phyloP scores from a whole-genome alignment of 2,329 filamentous ascomycete species.

The Sphaerulina musiva region DNA sequence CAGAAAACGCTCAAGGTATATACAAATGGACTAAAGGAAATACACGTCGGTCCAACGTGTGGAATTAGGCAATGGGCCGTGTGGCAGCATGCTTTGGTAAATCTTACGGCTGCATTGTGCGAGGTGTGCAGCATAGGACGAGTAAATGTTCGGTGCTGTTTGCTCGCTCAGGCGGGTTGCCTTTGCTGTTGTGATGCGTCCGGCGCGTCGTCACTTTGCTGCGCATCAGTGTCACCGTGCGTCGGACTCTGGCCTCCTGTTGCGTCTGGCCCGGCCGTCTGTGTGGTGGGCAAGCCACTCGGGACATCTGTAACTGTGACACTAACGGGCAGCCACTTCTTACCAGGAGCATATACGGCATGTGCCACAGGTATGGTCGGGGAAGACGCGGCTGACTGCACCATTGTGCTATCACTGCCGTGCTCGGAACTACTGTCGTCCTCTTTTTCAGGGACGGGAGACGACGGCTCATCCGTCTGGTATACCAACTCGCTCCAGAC shows the following conservation, averaged over 20 bases:
- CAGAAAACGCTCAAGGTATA: background rate
- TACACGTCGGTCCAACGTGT: background rate
- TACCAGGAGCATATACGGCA: constrained; percentile 28
- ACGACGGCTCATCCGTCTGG: constrained; percentile 17
- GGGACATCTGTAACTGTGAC: constrained; percentile 28
- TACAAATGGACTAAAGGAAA: background rate
- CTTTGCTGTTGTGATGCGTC: constrained; percentile 13
- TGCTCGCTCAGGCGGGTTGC: constrained; percentile 8
- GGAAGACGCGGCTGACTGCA: constrained; percentile 16
- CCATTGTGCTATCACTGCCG: constrained; percentile 19
- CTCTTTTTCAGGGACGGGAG: constrained; percentile 11
- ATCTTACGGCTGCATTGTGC: background rate
- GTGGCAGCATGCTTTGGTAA: background rate
- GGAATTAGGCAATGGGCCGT: background rate
- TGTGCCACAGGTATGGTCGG: constrained; percentile 29
- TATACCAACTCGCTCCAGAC: constrained; percentile 79
- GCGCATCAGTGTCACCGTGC: constrained; percentile 5
- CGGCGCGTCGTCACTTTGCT: constrained; percentile 8
- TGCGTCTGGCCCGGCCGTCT: constrained; percentile 9
- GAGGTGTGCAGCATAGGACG: background rate
- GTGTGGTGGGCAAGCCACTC: constrained; percentile 22
- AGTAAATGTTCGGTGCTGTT: background rate
- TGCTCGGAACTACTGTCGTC: constrained; percentile 22
- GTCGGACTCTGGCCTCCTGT: constrained; percentile 1
- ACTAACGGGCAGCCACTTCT: constrained; percentile 28